phyloP scores from a whole-genome alignment of 129 eudicot genomes.

The Erigeron canadensis region DNA sequence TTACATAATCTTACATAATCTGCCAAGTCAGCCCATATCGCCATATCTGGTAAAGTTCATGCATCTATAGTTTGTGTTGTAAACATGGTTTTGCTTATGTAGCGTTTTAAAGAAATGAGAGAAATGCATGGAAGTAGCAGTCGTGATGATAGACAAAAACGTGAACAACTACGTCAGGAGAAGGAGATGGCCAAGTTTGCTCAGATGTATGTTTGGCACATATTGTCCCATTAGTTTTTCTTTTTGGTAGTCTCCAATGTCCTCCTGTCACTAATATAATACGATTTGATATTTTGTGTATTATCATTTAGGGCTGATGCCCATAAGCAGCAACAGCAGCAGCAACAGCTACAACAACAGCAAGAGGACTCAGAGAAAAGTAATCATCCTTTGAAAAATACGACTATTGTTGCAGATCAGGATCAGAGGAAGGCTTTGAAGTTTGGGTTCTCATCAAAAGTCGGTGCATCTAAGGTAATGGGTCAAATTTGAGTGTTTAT shows the following conservation, averaged over 20 bases:
- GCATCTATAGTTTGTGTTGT: neutral
- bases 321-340: conserved; percentile 69
- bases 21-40: neutral
- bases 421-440: conserved; percentile 87
- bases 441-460: conserved; percentile 87
- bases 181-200: conserved; percentile 93
- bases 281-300: conserved; percentile 1
- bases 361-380: conserved; percentile 52
- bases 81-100: conserved; percentile 16
- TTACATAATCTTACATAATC: neutral
- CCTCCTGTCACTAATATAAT: neutral
- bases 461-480: conserved; percentile 71
- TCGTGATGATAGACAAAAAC: conserved; percentile 92
- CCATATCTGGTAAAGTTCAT: neutral
- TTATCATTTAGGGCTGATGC: conserved; percentile 67
- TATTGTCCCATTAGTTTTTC: neutral
- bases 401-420: conserved; percentile 66
- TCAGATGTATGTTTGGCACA: conserved; percentile 55
- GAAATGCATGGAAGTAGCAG: conserved; percentile 96
- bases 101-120: conserved; percentile 97
- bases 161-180: conserved; percentile 91
- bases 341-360: conserved; percentile 55
- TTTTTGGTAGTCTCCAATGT: neutral
- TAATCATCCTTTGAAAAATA: conserved; percentile 40
- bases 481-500: neutral